These are phyloP conservation scores for Penicillium salamii DNA, from an alignment of 495 filamentous ascomycete species.

Conservation along the genomic window DNA sequence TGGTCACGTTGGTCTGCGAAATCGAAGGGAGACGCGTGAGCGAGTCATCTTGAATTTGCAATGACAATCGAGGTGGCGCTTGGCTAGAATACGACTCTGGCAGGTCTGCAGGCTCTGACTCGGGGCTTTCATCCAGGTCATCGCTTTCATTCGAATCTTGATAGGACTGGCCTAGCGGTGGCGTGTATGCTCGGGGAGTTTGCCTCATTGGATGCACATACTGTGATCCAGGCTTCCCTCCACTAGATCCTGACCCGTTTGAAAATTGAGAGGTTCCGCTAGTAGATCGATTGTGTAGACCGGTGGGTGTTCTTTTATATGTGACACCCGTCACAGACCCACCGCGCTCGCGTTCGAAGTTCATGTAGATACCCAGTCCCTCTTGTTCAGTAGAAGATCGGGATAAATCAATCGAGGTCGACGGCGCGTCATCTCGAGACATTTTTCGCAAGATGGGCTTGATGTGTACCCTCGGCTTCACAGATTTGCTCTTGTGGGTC, in stretches of 20 bases:
- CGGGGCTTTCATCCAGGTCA: conserved; percentile 33
- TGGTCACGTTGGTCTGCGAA: conserved; percentile 53
- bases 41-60: conserved; percentile 49
- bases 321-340: conserved; percentile 24
- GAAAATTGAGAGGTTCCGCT: conserved; percentile 58
- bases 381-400: conserved; percentile 56
- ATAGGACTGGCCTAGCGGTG: conserved; percentile 51
- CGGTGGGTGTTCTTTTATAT: conserved; percentile 32
- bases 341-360: conserved; percentile 39
- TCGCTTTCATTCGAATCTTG: conserved; percentile 50
- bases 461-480: conserved; percentile 43
- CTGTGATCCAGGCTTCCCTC: conserved; percentile 46
- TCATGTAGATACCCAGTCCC: conserved; percentile 52
- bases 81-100: conserved; percentile 26
- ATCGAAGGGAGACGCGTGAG: conserved; percentile 43
- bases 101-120: conserved; percentile 20
- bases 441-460: conserved; percentile 59
- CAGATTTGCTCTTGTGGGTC: conserved; percentile 23
- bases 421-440: conserved; percentile 44
- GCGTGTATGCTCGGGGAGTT: conserved; percentile 54
- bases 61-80: conserved; percentile 33
- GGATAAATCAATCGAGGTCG: conserved; percentile 51
- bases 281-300: conserved; percentile 51
- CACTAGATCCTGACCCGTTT: conserved; percentile 43
- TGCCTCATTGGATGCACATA: conserved; percentile 62